Evolutionary conservation across 306 rosid genomes (phyloP), one percentile per base, ranked within the genome.

Genomic region (Argentina anserina): DNA sequence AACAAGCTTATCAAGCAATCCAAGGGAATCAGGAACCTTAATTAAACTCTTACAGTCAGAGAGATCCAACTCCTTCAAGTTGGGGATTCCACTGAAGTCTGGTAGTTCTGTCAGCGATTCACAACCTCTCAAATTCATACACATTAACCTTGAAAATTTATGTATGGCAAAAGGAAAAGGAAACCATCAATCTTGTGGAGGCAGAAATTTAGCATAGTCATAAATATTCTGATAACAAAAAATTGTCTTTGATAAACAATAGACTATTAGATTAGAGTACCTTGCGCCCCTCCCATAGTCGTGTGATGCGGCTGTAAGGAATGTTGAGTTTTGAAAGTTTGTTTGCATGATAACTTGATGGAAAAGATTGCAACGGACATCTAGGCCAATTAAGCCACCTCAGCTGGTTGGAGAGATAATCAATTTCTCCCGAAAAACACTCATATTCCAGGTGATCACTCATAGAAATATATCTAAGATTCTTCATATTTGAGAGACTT

Each of bases 341-440:
- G 62, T 37, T 39, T 3, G 87, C 81, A 52, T 55, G 33, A 75
- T 83, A 83, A 70, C 67, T 68, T 1, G 58, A 37, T 2, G 87
- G 87, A n/a, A 83, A 72, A 70, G 20, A 61, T 14, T 58, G 58
- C 36, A 45, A 69, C 9, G 84, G 84, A 64, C 82, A 83, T 41
- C 40, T 33, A 43, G 45, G 53, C 87, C 90, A 86, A 23, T 67
- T 59, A 53, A 82, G 79, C 46, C 83, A 28, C 40, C 58, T 67
- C 56, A 67, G 9, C 26, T 67, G 2, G 12, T 41, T 67, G 4
- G 85, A 78, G 8, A 85, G 78, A 75, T 75, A 65, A 7, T 77
- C 46, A 7, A 81, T 75, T 6, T 29, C 45, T 69, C 47, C 70
- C 28, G 59, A 75, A 34, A 80, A 45, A 8, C n/a, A 23, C 58